Base-by-base conservation (phyloP, 805 yeast species). In the Starmerella bombi region DNA sequence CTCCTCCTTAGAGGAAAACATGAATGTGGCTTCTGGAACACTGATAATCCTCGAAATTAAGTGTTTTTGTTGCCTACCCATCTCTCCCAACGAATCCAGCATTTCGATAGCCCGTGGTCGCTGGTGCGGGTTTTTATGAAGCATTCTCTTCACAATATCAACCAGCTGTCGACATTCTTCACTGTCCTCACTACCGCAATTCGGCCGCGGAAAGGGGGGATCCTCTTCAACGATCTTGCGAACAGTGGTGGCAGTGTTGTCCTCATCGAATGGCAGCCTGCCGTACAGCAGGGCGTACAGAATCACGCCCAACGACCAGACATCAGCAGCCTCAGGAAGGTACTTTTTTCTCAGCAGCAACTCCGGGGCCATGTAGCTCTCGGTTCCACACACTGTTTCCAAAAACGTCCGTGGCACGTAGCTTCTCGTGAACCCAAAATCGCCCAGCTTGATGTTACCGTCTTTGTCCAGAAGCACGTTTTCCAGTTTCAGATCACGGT, bases 291-390 rank as follows among this genome's bases (percentile, higher is more conserved):
- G 67, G 0, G 96, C 85, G 56, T 78, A 91, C 7, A 88, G 61
- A 14, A 91, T 84, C 9, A 91, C 73, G 1, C 98, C 98, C 46
- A 88, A 60, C 0, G 95, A 74, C 98, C 98, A 88, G 5, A 81
- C 75, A 57, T 88, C 98, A 2, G 77, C 75, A 4, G 64, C 55
- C 50, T 79, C 77, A 0, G 96, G 97, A 32, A 75, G 75, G 57
- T 85, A 85, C 34, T 76, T 75, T 45, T 72, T 70, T 45, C 75
- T 69, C 41, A 66, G 64, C 15, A 86, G 64, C 46, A 91, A 65
- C 56, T 88, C 98, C 0, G 98, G 98, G 0, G 98, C 95, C 94
- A 88, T 86, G 57, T 88, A 88, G 3, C 84, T 93, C 1, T 85
- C 75, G 0, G 97, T 88, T 3, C 98, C 98, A 60, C 98, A 88